Evolutionary conservation across 1,284 basidiomycete genomes (phyloP).

Genomic region (Ceratobasidium sp.): DNA sequence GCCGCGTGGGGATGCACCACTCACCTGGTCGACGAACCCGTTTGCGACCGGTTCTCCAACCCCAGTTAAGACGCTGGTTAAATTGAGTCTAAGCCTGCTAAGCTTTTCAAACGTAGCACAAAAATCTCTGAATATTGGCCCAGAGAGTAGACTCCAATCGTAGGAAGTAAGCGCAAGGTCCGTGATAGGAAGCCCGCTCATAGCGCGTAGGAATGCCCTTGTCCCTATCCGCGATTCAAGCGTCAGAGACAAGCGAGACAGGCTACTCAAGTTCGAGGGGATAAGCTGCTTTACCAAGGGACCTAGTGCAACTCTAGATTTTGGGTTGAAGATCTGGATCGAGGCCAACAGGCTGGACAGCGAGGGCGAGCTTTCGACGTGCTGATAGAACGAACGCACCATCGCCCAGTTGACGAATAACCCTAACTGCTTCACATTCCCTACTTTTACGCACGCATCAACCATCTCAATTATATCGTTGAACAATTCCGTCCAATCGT

Average conservation of each 20-base stretch:
- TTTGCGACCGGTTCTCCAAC: not conserved
- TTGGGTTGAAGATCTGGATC: not conserved
- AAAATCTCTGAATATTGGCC: constrained; percentile 7
- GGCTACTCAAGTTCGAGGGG: not conserved
- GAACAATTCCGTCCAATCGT: constrained; percentile 25
- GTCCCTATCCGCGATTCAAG: constrained; percentile 28
- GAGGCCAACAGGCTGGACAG: too few species aligned
- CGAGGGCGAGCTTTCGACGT: not conserved
- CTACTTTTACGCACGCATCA: not conserved
- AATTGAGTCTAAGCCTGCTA: not conserved
- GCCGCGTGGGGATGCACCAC: too few species aligned
- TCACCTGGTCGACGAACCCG: not conserved
- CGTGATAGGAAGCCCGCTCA: not conserved
- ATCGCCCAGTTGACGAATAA: constrained; percentile 14
- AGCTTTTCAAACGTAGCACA: constrained; percentile 13
- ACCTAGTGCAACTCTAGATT: too few species aligned
- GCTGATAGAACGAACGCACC: constrained; percentile 24
- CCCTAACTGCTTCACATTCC: not conserved
- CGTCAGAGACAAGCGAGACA: not conserved
- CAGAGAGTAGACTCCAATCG: constrained; percentile 12
- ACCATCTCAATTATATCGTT: constrained; percentile 20
- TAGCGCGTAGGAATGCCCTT: constrained; percentile 2
- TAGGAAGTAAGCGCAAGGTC: constrained; percentile 17
- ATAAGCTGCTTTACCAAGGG: not conserved
- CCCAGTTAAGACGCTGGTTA: not conserved